Conservation (phyloP, 2,329 filamentous ascomycete genomes). For the Domatiomyces catenatus region DNA sequence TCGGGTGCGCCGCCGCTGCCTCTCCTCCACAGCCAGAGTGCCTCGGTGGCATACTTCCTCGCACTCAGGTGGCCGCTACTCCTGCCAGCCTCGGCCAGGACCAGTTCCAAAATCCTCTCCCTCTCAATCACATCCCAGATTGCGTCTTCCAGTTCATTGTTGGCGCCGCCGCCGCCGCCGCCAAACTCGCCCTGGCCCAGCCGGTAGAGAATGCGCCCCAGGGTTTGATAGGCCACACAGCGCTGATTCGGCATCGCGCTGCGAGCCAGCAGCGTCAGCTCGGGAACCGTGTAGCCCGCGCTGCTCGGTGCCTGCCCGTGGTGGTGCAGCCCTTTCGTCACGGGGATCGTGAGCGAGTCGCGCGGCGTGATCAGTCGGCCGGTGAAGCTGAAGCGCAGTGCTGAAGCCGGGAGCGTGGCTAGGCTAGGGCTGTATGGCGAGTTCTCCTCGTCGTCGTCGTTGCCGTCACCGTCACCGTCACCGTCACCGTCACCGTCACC, state of each 20-base stretch:
- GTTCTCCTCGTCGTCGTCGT: slow-evolving; percentile 41
- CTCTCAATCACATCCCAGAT: slow-evolving; percentile 71
- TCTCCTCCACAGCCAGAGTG: slow-evolving; percentile 68
- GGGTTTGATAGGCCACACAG: slow-evolving; percentile 79
- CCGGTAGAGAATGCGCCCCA: slow-evolving; percentile 71
- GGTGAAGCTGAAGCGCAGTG: slow-evolving; percentile 77
- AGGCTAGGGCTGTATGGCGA: slow-evolving; percentile 73
- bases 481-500: slow-evolving; percentile 18
- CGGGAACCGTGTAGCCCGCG: slow-evolving; percentile 82
- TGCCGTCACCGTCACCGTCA: no score
- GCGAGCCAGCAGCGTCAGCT: slow-evolving; percentile 65
- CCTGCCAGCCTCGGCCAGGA: slow-evolving; percentile 58
- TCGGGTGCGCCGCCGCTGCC: slow-evolving; percentile 34
- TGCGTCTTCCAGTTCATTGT: slow-evolving; percentile 54
- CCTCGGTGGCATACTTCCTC: slow-evolving; percentile 72
- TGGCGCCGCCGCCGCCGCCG: slow-evolving; percentile 34
- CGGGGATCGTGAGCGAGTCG: slow-evolving; percentile 57
- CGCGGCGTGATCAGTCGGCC: slow-evolving; percentile 67
- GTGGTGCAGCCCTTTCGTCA: slow-evolving; percentile 72
- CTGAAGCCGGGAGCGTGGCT: slow-evolving; percentile 44
- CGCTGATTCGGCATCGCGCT: slow-evolving; percentile 74
- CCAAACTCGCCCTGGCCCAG: slow-evolving; percentile 60
- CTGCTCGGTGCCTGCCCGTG: slow-evolving; percentile 85
- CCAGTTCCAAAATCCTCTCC: slow-evolving; percentile 58
- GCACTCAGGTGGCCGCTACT: slow-evolving; percentile 62